Percentiles rank a stretch among this genome's conserved stretches.
Evolutionary conservation across 495 filamentous ascomycete species (phyloP).

Genomic region (Lindgomyces ingoldianus): DNA sequence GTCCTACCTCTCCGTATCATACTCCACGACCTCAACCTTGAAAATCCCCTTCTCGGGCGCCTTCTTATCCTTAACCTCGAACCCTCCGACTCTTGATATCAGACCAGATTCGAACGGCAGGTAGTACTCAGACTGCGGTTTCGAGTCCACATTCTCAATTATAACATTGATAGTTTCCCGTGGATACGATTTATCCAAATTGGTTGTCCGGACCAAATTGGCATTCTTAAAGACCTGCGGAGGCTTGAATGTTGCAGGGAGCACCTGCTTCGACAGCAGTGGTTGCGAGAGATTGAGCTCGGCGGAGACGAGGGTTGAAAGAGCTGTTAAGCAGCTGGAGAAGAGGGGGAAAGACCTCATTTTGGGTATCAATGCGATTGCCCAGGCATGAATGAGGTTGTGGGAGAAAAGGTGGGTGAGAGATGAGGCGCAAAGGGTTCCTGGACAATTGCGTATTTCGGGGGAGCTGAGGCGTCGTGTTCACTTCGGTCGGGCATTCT

Average conservation of each 20-base stretch:
- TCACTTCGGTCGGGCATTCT: conserved; percentile 28
- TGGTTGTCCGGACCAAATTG: conserved; percentile 86
- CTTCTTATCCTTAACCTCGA: conserved; percentile 93
- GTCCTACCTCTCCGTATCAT: conserved; percentile 61
- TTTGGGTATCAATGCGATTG: conserved; percentile 30
- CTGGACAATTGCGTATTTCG: not conserved
- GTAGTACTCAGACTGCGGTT: conserved; percentile 85
- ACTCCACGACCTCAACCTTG: conserved; percentile 64
- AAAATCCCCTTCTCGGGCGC: conserved; percentile 66
- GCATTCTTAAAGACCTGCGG: conserved; percentile 87
- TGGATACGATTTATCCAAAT: conserved; percentile 86
- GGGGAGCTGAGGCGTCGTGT: conserved; percentile 38
- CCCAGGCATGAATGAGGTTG: conserved; percentile 28
- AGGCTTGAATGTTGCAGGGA: conserved; percentile 76
- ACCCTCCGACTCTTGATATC: conserved; percentile 72
- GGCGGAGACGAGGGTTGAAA: conserved; percentile 37
- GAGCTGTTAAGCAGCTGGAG: conserved; percentile 38
- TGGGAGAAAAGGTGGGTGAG: not conserved
- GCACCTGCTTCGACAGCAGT: conserved; percentile 53
- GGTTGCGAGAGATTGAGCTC: conserved; percentile 47
- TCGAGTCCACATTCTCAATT: conserved; percentile 79
- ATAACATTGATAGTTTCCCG: conserved; percentile 90
- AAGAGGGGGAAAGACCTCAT: conserved; percentile 43
- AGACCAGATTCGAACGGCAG: conserved; percentile 76
- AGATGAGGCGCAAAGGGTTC: conserved; percentile 2